phyloP scores from a whole-genome alignment of 176 grass and related monocot species.

The Carex littledalei region DNA sequence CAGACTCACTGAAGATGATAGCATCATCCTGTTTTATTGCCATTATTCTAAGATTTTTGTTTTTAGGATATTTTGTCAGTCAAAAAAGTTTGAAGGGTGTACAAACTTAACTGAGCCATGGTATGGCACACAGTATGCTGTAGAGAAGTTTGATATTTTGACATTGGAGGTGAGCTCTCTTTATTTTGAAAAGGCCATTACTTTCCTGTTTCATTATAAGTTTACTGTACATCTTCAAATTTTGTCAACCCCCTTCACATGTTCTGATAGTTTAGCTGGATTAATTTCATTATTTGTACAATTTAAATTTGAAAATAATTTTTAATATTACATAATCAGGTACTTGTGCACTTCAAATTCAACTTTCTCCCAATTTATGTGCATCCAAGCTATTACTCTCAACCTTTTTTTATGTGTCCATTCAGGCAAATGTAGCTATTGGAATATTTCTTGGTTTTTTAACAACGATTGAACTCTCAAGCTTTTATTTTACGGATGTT shows the following conservation, averaged over 20 bases:
- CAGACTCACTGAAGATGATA: too few species aligned
- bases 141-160: constrained; percentile 52
- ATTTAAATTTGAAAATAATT: constrained; percentile 1
- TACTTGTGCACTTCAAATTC: too few species aligned
- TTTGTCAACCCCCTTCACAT: background rate
- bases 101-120: constrained; percentile 76
- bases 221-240: too few species aligned
- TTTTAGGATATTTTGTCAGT: constrained; percentile 89
- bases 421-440: background rate
- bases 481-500: background rate
- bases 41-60: background rate
- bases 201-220: background rate
- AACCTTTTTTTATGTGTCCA: background rate
- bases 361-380: background rate
- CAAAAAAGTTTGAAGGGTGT: constrained; percentile 65
- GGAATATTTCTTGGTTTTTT: background rate
- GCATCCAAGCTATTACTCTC: background rate
- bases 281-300: constrained; percentile 13
- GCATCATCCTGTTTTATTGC: constrained; percentile 5
- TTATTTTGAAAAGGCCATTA: background rate
- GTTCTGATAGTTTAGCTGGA: background rate
- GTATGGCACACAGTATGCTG: constrained; percentile 76
- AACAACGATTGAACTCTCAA: background rate
- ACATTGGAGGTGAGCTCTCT: constrained; percentile 43
- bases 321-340: background rate